These are phyloP conservation scores for Passiflora organensis DNA, from an alignment of 345 rosid species.

Conservation along the genomic window DNA sequence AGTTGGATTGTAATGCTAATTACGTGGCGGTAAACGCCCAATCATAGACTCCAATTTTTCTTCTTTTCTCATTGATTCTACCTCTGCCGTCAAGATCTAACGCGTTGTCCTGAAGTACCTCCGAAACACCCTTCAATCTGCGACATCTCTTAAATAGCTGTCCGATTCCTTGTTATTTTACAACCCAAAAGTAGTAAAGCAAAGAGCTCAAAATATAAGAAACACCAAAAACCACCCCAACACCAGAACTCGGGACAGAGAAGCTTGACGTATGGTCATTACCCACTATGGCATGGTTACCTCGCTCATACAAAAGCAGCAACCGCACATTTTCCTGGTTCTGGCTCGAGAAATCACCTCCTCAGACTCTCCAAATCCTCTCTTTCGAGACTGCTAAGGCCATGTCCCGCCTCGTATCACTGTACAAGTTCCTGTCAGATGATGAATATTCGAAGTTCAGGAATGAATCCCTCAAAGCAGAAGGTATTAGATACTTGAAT, in stretches of 20 bases:
- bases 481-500: conserved; percentile 36
- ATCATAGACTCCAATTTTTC: no score
- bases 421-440: conserved; percentile 34
- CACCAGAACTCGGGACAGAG: no score
- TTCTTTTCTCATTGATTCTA: no score
- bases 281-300: conserved; percentile 21
- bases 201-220: no score
- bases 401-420: conserved; percentile 39
- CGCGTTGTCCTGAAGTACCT: no score
- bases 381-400: conserved; percentile 45
- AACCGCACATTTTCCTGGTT: conserved; percentile 15
- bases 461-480: conserved; percentile 22
- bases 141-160: conserved; percentile 1
- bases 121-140: background rate
- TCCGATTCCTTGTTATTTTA: background rate
- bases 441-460: conserved; percentile 29
- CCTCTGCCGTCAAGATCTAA: background rate
- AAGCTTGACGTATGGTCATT: conserved; percentile 22
- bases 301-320: conserved; percentile 5
- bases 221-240: no score
- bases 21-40: no score
- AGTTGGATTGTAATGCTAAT: no score
- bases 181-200: background rate
- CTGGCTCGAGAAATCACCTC: conserved; percentile 5
- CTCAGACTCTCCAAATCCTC: conserved; percentile 33